phyloP scores from a whole-genome alignment of 129 eudicot species.

The Artemisia tridentata region DNA sequence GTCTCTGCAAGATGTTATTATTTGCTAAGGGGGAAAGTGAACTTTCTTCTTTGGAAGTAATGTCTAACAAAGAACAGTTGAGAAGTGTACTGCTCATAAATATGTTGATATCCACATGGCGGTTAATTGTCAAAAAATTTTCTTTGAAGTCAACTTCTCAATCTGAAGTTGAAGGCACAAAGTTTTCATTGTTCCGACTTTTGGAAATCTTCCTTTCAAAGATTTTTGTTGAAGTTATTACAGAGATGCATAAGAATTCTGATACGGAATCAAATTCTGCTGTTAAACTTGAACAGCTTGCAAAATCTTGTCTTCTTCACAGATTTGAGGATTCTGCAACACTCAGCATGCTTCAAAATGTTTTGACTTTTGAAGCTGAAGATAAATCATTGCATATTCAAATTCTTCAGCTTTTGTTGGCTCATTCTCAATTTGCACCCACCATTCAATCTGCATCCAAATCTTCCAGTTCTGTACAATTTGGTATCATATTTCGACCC shows the following conservation, averaged over 20 bases:
- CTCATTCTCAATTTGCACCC: conserved; percentile 68
- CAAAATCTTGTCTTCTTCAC: conserved; percentile 56
- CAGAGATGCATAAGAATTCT: conserved; percentile 40
- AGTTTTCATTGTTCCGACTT: conserved; percentile 41
- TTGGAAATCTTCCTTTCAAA: conserved; percentile 60
- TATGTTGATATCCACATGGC: conserved; percentile 60
- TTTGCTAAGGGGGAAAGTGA: not conserved
- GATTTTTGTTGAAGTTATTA: conserved; percentile 40
- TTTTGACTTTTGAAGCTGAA: conserved; percentile 43
- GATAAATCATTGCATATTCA: conserved; percentile 43
- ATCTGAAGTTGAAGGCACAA: conserved; percentile 27
- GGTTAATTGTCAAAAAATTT: conserved; percentile 47
- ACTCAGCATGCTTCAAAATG: conserved; percentile 47
- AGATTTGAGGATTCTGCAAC: conserved; percentile 74
- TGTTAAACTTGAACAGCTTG: conserved; percentile 58
- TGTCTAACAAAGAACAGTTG: conserved; percentile 26
- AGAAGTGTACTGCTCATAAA: conserved; percentile 46
- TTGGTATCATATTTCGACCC: conserved; percentile 68
- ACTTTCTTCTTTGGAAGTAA: conserved; percentile 27
- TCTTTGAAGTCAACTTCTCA: conserved; percentile 30
- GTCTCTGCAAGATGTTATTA: conserved; percentile 59
- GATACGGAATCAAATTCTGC: conserved; percentile 38
- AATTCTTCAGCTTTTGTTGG: conserved; percentile 61
- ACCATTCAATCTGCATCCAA: conserved; percentile 38
- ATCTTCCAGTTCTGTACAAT: conserved; percentile 39